Evolutionary conservation across 768 basidiomycete genomes (phyloP).

Genomic region (Fibroporia radiculosa): DNA sequence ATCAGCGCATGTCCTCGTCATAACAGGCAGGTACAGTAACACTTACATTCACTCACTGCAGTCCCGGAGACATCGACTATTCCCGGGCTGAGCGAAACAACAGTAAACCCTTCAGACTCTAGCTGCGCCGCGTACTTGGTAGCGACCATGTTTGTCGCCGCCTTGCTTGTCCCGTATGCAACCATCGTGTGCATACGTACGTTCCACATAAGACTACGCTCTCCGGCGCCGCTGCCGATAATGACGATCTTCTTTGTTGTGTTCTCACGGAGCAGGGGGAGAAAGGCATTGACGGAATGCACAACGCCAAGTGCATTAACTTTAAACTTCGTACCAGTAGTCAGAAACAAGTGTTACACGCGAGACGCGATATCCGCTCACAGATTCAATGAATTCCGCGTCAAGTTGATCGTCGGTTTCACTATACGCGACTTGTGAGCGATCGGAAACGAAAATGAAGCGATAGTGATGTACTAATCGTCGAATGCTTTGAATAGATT

Average conservation of each 20-base stretch:
- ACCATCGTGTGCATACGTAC: constrained; percentile 4
- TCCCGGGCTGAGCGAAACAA: constrained; percentile 26
- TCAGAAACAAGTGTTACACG: not conserved
- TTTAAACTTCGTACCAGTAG: constrained; percentile 16
- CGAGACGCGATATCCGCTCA: not conserved
- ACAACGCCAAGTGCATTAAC: constrained; percentile 31
- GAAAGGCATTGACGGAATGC: constrained; percentile 27
- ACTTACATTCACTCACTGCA: not conserved
- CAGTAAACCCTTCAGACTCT: constrained; percentile 23
- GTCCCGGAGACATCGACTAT: constrained; percentile 11
- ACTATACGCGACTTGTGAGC: not conserved
- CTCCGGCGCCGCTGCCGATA: constrained; percentile 23
- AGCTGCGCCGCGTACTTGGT: constrained; percentile 27
- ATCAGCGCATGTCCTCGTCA: not conserved
- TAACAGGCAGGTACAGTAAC: not conserved
- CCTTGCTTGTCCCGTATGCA: constrained; percentile 30
- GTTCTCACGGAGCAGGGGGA: constrained; percentile 29
- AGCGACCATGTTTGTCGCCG: constrained; percentile 28
- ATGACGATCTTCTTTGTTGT: constrained; percentile 27
- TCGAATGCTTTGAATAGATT: not conserved
- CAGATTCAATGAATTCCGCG: constrained; percentile 7
- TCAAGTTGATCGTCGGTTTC: constrained; percentile 8
- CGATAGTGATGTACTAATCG: constrained; percentile 1
- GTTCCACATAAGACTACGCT: constrained; percentile 18
- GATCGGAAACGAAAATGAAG: not conserved